A percentile compares a stretch with the other conserved stretches of the same genome.
phyloP scores from a whole-genome alignment of 768 basidiomycete genomes.

The Tricholoma furcatifolium region DNA sequence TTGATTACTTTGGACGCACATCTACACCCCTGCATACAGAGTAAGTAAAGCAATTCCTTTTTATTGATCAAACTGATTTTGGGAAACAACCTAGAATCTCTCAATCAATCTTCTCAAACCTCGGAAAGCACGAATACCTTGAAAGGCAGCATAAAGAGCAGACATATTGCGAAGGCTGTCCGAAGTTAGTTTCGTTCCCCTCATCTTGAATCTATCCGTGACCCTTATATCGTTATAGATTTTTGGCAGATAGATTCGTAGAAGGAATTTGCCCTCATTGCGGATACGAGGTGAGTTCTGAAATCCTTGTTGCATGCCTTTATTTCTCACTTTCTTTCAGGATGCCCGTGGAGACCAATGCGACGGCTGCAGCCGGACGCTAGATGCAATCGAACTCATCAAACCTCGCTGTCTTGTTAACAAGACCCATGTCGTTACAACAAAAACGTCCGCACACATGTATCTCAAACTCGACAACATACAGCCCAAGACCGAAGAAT shows the following conservation, averaged over 20 bases:
- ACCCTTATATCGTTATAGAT: conserved; percentile 43
- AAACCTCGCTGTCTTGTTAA: conserved; percentile 93
- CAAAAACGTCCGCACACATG: conserved; percentile 84
- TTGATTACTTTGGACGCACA: conserved; percentile 95
- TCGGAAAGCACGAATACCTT: conserved; percentile 75
- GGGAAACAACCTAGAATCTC: conserved; percentile 62
- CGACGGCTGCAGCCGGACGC: conserved; percentile 87
- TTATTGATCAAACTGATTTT: neutral
- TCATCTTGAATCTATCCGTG: neutral
- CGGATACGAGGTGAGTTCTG: conserved; percentile 63
- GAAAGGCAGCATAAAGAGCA: conserved; percentile 87
- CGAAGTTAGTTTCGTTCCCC: conserved; percentile 50
- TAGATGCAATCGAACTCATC: conserved; percentile 91
- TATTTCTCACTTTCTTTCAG: conserved; percentile 31
- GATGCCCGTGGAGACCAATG: conserved; percentile 99
- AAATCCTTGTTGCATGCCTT: neutral
- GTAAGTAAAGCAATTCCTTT: conserved; percentile 40
- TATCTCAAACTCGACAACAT: conserved; percentile 84
- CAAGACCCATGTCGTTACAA: conserved; percentile 73
- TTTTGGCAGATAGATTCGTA: conserved; percentile 95
- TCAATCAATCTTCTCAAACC: conserved; percentile 85
- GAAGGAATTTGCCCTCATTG: conserved; percentile 98
- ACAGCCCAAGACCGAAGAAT: conserved; percentile 81
- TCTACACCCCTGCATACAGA: conserved; percentile 88
- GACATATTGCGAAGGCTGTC: conserved; percentile 91